Percentiles rank a stretch among this genome's conserved stretches.
phyloP scores from a whole-genome alignment of 768 basidiomycete species.

The Naganishia vishniacii region DNA sequence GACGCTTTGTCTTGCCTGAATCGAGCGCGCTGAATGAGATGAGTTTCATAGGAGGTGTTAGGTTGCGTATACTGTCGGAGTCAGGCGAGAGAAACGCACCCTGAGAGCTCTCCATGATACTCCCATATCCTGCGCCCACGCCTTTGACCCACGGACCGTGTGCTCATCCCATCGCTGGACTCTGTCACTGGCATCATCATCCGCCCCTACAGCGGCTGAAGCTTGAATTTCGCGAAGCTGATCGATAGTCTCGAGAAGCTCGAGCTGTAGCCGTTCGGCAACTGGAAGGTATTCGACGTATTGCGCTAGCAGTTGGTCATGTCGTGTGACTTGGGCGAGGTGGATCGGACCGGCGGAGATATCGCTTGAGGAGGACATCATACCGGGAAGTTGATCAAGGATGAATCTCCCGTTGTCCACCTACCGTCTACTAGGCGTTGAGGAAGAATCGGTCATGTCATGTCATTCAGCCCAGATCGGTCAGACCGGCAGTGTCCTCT shows the following conservation, averaged over 20 bases:
- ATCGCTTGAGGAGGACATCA: not conserved
- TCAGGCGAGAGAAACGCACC: slow-evolving; percentile 2
- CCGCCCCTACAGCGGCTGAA: not conserved
- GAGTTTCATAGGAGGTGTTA: too few species aligned
- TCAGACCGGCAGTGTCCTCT: too few species aligned
- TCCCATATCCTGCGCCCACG: slow-evolving; percentile 19
- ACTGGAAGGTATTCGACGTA: slow-evolving; percentile 14
- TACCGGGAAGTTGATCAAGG: too few species aligned
- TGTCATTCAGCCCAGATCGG: too few species aligned
- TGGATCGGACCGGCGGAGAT: slow-evolving; percentile 1
- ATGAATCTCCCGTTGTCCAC: too few species aligned
- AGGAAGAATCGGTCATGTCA: too few species aligned
- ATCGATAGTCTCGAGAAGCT: slow-evolving; percentile 4
- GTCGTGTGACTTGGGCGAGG: not conserved
- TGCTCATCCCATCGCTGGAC: slow-evolving; percentile 11
- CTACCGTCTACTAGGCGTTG: too few species aligned
- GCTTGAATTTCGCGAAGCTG: slow-evolving; percentile 4
- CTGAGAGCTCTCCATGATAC: slow-evolving; percentile 21
- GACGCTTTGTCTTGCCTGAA: slow-evolving; percentile 21
- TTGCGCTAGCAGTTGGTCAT: slow-evolving; percentile 1
- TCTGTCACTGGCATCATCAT: not conserved
- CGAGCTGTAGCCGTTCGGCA: not conserved
- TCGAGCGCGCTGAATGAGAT: slow-evolving; percentile 1
- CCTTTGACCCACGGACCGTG: not conserved
- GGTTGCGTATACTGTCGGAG: too few species aligned